Conservation (phyloP, 176 grass and related monocot genomes). For the Bonia amplexicaulis region DNA sequence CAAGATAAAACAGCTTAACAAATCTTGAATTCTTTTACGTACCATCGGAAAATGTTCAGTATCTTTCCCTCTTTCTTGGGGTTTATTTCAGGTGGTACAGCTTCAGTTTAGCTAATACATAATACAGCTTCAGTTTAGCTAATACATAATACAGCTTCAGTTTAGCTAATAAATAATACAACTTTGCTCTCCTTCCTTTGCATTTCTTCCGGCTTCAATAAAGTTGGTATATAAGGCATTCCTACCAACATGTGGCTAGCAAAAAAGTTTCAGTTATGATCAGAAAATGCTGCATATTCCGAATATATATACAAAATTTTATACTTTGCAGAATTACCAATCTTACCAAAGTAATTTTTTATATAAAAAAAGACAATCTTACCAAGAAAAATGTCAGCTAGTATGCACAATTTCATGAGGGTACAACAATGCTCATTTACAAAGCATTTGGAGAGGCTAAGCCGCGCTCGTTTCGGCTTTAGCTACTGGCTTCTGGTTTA, state of each 20-base stretch:
- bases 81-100: background rate
- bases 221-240: background rate
- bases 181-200: background rate
- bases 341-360: too few species aligned
- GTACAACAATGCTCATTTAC: too few species aligned
- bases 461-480: too few species aligned
- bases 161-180: background rate
- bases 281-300: too few species aligned
- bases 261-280: background rate
- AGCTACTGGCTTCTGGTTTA: too few species aligned
- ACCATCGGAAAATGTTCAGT: background rate
- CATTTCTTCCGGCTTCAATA: background rate
- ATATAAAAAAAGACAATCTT: too few species aligned
- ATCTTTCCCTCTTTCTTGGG: background rate
- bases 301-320: too few species aligned
- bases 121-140: background rate
- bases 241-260: background rate
- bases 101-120: background rate
- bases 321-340: too few species aligned
- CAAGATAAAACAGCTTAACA: background rate
- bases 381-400: too few species aligned
- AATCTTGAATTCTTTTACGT: background rate
- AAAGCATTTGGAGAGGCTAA: too few species aligned
- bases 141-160: background rate
- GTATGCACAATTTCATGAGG: too few species aligned